Evolutionary conservation across 805 yeast genomes (phyloP).

Genomic region (Suhomyces emberorum): DNA sequence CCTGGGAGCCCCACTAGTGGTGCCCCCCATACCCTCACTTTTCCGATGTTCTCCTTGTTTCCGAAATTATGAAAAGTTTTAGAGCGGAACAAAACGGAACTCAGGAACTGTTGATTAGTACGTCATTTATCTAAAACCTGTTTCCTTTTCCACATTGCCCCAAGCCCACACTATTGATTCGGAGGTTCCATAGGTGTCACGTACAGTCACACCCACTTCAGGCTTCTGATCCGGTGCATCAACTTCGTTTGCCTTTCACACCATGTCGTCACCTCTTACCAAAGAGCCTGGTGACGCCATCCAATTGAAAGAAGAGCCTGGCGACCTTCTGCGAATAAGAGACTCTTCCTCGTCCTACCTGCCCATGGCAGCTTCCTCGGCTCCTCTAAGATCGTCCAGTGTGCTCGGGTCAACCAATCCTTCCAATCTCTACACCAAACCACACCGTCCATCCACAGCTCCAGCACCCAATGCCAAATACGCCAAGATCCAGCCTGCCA

Average conservation of each 20-base stretch:
- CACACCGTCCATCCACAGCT: neutral
- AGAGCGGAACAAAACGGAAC: constrained; percentile 3
- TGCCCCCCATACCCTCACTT: neutral
- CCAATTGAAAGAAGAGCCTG: no score
- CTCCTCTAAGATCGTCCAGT: neutral
- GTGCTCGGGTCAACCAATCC: no score
- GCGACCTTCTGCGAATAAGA: no score
- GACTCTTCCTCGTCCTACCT: neutral
- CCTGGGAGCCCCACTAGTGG: no score
- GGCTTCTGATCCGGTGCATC: no score
- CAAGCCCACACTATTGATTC: no score
- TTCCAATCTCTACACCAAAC: neutral
- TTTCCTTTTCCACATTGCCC: no score
- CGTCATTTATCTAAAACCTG: no score
- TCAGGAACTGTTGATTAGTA: no score
- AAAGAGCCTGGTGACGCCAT: neutral
- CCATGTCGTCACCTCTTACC: neutral
- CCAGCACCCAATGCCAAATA: constrained; percentile 17
- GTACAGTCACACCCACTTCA: no score
- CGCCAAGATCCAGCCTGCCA: constrained; percentile 37
- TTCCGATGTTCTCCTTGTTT: neutral
- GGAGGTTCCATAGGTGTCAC: no score
- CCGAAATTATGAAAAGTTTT: constrained; percentile 1
- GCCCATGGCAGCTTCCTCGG: neutral
- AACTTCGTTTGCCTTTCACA: no score